Conservation (phyloP, 2,329 filamentous ascomycete species). For the Arthrobotrys musiformis region DNA sequence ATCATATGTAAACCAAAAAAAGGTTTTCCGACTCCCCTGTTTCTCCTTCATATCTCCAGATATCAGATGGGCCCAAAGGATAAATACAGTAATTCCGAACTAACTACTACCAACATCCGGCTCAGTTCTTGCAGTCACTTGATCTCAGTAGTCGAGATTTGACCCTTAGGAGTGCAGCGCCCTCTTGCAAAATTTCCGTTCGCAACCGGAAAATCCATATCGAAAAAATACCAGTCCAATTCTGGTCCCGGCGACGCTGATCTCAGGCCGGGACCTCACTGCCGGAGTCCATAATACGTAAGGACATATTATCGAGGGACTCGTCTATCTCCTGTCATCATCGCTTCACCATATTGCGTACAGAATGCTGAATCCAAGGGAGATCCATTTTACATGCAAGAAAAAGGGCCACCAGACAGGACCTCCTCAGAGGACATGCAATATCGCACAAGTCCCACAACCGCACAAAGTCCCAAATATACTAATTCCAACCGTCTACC, state of each 20-base stretch:
- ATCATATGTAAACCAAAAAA: constrained; percentile 1
- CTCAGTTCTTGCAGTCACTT: constrained; percentile 1
- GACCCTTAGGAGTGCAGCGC: constrained; percentile 10
- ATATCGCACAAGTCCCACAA: constrained; percentile 11
- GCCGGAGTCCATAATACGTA: constrained; percentile 19
- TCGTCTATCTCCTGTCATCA: constrained; percentile 8
- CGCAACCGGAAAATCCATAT: constrained; percentile 34
- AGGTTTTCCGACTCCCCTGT: neutral
- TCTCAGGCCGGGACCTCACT: constrained; percentile 23
- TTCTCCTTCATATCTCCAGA: neutral
- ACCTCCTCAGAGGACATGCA: neutral
- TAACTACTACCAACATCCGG: neutral
- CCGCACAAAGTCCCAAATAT: constrained; percentile 28
- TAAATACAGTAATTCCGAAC: neutral
- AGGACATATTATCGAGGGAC: neutral
- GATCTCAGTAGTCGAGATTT: constrained; percentile 3
- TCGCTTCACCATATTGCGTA: constrained; percentile 13
- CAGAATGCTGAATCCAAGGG: no score
- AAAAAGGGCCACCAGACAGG: neutral
- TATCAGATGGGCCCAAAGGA: neutral
- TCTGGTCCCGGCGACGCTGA: constrained; percentile 35
- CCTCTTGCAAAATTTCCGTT: constrained; percentile 45
- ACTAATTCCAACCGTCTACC: constrained; percentile 19
- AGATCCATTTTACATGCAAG: neutral
- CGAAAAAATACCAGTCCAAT: constrained; percentile 42